Evolutionary conservation across 2,329 filamentous ascomycete genomes (phyloP), one percentile per base, ranked within the genome.

Genomic region (Pestalotiopsis sp.): DNA sequence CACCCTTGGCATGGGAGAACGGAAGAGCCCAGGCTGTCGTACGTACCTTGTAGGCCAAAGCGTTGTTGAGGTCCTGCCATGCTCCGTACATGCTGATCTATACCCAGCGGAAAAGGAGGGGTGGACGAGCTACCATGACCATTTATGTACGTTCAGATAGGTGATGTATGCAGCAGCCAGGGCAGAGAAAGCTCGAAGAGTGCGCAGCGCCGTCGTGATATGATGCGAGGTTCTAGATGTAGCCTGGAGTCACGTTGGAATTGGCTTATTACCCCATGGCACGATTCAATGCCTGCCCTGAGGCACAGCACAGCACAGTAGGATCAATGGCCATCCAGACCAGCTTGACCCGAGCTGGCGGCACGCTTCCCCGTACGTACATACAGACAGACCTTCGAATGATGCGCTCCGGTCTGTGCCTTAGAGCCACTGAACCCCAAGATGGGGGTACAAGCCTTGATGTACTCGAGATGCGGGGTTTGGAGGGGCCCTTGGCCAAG

Each of bases 401-500:
- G 31, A 36, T 36, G 31, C 31, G 20, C 45, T 52, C 45, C 17
- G 45, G 45, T 52, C 45, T 52, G 45, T 52, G 45, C 57, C 57
- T 25, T n/a, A 36, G 14, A 41, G 60, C 20, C 20, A 63, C 38
- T 39, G 23, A 63, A 12, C 12, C 12, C 9, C 20, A 31, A 17
- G 11, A 12, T 23, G n/a, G 36, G 36, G 62, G 31, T 39, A 64
- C 62, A 12, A n/a, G 23, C 45, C 39, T 20, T n/a, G 31, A 49
- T 41, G 20, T 41, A 20, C 20, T 11, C 13, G 13, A 17, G 20
- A 65, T 65, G 64, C 64, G 64, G 64, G 64, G 64, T 65, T 65
- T 13, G 57, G 64, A 45, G 64, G 38, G 23, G 38, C 20, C 45
- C 62, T 11, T 27, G 9, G 14, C n/a, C 14, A 63, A 31, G 7